Evolutionary conservation across 768 basidiomycete species (phyloP), one percentile per base, ranked within the genome.

Genomic region (Leccinum longicurvipes): DNA sequence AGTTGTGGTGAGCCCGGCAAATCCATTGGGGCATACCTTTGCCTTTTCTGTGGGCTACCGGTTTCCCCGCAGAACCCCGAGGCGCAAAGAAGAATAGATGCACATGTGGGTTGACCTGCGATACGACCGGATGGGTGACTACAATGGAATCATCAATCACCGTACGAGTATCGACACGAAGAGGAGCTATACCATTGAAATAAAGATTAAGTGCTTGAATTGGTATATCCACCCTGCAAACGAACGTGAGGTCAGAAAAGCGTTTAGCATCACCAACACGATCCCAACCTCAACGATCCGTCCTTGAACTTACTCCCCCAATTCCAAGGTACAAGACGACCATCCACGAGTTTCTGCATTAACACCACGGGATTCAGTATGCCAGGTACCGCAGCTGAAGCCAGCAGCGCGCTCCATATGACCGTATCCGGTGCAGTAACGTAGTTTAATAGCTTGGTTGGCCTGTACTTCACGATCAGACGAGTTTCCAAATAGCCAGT

Each of bases 31-130:
- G 34, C 47, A 10, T 50, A 85, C 89, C 93, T 83, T 92, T 96
- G 39, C 92, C 93, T 71, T 91, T 93, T 10, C 93, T 81, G 70
- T 97, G 94, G 5, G 93, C 91, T 0, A 98, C 96, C 0, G 97
- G 97, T 64, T 88, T 89, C 31, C 95, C 95, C 9, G 89, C 86
- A 0, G 91, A 91, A 17, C 92, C 93, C 63, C 87, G 77, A 57
- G 91, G 89, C 2, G 93, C 93, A 67, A 96, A 98, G 76, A 97
- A 96, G 72, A 97, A 97, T 19, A 98, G 68, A 71, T 97, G 94
- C 8, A 97, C 89, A 63, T 91, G 89, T 3, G 81, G 84, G 61
- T 98, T 99, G 23, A 91, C 94, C 74, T 98, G 94, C 2, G 90
- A 92, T 41, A 98, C 96, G 50, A 98, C 87, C 4, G 91, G 89